Conservation (phyloP, 352 stramenopile genomes). For the Phytophthora citrophthora region DNA sequence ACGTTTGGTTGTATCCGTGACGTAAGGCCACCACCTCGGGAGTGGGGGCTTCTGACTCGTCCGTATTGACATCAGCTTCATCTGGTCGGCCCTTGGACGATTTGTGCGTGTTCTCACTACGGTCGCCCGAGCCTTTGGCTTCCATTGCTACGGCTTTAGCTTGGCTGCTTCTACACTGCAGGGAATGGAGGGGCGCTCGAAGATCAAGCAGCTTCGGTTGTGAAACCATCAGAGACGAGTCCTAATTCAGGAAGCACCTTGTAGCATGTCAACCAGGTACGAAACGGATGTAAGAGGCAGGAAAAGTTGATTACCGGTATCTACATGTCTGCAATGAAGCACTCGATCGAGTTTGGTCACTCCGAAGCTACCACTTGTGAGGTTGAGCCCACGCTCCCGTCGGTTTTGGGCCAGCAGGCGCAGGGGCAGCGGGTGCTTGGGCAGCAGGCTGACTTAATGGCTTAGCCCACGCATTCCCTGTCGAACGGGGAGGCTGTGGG, state of each 20-base stretch:
- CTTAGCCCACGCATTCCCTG: conserved; percentile 43
- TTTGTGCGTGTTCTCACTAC: conserved; percentile 19
- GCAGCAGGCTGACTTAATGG: conserved; percentile 24
- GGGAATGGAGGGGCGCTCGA: conserved; percentile 4
- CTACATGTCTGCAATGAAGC: conserved; percentile 6
- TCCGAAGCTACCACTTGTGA: conserved; percentile 56
- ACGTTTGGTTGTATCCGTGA: conserved; percentile 94
- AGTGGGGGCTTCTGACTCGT: conserved; percentile 57
- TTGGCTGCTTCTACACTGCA: conserved; percentile 18
- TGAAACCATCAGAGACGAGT: conserved; percentile 34
- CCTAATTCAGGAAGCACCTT: conserved; percentile 17
- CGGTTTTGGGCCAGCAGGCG: conserved; percentile 16
- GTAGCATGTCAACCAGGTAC: conserved; percentile 5
- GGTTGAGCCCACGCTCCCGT: conserved; percentile 66
- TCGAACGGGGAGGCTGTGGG: conserved; percentile 20
- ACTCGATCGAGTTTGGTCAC: no score
- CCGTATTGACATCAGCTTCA: conserved; percentile 36
- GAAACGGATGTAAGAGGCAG: conserved; percentile 22
- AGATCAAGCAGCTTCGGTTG: conserved; percentile 34
- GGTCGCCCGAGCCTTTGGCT: conserved; percentile 52
- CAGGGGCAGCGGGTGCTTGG: conserved; percentile 2
- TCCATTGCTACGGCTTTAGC: conserved; percentile 51
- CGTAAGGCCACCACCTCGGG: conserved; percentile 76
- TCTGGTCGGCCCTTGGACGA: conserved; percentile 31
- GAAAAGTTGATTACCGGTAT: conserved; percentile 11